Evolutionary conservation across 345 rosid genomes (phyloP).

Genomic region (Microthlaspi erraticum): DNA sequence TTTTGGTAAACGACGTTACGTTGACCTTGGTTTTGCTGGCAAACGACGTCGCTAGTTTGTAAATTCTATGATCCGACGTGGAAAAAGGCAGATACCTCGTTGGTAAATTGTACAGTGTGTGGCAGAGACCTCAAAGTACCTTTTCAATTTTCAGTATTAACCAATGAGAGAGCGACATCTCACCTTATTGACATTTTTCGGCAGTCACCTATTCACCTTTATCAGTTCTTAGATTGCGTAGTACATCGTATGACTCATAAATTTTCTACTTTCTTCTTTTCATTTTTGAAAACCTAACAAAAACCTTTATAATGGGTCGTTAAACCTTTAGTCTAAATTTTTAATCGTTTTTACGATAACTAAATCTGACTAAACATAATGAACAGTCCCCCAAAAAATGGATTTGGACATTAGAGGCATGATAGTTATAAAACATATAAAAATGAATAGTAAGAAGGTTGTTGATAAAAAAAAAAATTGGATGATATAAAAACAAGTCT

Average conservation of each 20-base stretch:
- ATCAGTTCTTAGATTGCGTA: no score
- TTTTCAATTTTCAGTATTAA: not conserved
- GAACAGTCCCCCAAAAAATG: no score
- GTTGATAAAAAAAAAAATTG: not conserved
- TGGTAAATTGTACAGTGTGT: constrained; percentile 9
- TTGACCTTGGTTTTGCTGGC: no score
- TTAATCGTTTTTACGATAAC: not conserved
- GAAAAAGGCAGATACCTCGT: constrained; percentile 5
- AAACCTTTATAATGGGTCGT: no score
- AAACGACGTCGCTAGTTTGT: no score
- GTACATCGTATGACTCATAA: no score
- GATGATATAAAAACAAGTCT: not conserved
- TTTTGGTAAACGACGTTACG: no score
- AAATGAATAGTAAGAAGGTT: not conserved
- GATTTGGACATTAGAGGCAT: no score
- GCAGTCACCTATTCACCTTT: no score
- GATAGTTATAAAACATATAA: no score
- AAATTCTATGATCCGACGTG: not conserved
- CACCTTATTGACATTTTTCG: not conserved
- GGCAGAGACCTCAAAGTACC: constrained; percentile 12
- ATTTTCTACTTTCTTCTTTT: no score
- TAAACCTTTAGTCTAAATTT: not conserved
- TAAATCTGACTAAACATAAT: not conserved
- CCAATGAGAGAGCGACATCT: constrained; percentile 22
- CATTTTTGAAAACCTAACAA: no score